These are phyloP conservation scores for Berberis vulgaris DNA, from an alignment of 164 flowering plant genomes.

Conservation along the genomic window DNA sequence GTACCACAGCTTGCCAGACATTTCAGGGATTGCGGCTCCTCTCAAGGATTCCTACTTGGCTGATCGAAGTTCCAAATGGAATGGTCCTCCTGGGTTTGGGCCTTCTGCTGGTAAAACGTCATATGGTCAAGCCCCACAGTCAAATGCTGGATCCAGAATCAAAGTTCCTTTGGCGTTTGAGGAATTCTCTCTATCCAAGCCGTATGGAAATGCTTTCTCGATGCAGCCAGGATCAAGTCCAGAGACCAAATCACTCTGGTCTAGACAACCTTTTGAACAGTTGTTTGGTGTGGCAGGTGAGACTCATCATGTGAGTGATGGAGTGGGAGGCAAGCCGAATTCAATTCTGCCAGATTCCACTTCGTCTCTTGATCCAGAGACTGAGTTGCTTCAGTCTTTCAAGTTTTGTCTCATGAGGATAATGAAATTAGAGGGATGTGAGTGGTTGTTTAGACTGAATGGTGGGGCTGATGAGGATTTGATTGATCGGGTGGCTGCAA, in stretches of 20 bases:
- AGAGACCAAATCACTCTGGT: conserved; percentile 63
- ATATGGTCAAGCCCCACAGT: conserved; percentile 29
- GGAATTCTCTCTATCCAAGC: conserved; percentile 53
- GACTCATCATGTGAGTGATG: conserved; percentile 14
- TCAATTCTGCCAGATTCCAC: conserved; percentile 21
- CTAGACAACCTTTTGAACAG: conserved; percentile 87
- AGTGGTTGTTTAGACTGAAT: conserved; percentile 78
- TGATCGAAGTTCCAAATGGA: conserved; percentile 40
- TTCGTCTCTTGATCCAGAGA: conserved; percentile 45
- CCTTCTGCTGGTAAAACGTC: conserved; percentile 31
- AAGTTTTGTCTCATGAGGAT: conserved; percentile 64
- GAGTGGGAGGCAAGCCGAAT: conserved; percentile 14
- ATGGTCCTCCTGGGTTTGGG: conserved; percentile 36
- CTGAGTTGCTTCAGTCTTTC: conserved; percentile 67
- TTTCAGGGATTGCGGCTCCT: conserved; percentile 60
- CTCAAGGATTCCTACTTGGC: conserved; percentile 24
- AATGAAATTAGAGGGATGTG: conserved; percentile 84
- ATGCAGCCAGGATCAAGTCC: conserved; percentile 29
- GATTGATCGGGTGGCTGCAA: conserved; percentile 74
- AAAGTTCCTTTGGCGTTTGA: conserved; percentile 47
- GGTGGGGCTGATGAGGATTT: conserved; percentile 94
- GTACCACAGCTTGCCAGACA: conserved; percentile 84
- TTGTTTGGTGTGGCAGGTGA: conserved; percentile 66
- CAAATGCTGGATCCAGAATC: conserved; percentile 29
- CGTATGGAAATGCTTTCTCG: conserved; percentile 40